phyloP scores from a whole-genome alignment of 345 rosid genomes.

The Rhizophora apiculata region DNA sequence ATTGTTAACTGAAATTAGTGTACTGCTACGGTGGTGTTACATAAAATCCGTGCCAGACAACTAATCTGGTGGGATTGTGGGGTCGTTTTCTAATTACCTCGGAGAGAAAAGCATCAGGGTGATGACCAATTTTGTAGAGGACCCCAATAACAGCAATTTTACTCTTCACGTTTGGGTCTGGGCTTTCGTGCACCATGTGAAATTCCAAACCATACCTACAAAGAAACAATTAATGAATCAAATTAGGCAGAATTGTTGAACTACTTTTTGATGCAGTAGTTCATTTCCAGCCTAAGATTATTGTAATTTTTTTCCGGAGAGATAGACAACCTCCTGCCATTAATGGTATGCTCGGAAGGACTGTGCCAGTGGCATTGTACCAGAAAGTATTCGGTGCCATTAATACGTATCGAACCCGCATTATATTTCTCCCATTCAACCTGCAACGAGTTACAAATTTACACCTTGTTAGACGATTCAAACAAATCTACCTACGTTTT shows the following conservation, averaged over 20 bases:
- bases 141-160: constrained; percentile 48
- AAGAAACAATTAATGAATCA: neutral
- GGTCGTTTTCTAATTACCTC: constrained; percentile 32
- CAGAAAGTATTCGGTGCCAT: constrained; percentile 48
- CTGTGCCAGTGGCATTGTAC: constrained; percentile 79
- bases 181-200: constrained; percentile 70
- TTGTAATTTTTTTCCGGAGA: neutral
- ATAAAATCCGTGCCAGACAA: no score
- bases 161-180: constrained; percentile 35
- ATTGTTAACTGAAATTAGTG: no score
- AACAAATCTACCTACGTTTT: no score
- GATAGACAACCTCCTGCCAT: constrained; percentile 45
- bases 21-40: no score
- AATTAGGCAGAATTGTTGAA: neutral
- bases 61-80: neutral
- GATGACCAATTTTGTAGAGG: constrained; percentile 48
- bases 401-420: constrained; percentile 47
- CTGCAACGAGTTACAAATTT: no score
- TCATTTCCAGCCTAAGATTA: no score
- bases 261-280: no score
- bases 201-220: constrained; percentile 64
- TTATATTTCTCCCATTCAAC: neutral
- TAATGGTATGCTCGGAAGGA: constrained; percentile 75
- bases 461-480: no score
- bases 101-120: constrained; percentile 49